phyloP scores from a whole-genome alignment of 768 basidiomycete genomes.

The Russula olivacea region DNA sequence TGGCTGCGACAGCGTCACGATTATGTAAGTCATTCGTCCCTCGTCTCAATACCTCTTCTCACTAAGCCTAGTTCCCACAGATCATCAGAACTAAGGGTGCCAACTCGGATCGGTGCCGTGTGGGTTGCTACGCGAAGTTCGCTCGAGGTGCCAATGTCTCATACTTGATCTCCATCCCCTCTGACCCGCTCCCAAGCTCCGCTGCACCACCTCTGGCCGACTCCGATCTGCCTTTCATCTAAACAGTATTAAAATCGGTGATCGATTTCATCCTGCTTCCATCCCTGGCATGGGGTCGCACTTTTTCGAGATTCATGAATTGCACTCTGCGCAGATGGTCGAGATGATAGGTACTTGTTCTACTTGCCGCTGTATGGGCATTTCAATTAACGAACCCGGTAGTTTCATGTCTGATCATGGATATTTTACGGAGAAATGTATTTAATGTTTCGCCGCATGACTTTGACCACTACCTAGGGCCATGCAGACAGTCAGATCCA shows the following conservation, averaged over 20 bases:
- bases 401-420: slow-evolving; percentile 24
- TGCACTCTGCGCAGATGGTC: slow-evolving; percentile 10
- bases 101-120: slow-evolving; percentile 17
- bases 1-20: slow-evolving; percentile 16
- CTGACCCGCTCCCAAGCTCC: slow-evolving; percentile 12
- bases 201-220: slow-evolving; percentile 2
- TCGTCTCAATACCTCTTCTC: background rate
- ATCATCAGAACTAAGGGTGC: slow-evolving; percentile 14
- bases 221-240: slow-evolving; percentile 18
- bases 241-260: slow-evolving; percentile 12
- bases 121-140: slow-evolving; percentile 21
- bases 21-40: slow-evolving; percentile 7
- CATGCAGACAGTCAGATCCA: slow-evolving; percentile 16
- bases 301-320: slow-evolving; percentile 8
- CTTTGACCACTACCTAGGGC: slow-evolving; percentile 21
- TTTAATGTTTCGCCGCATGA: slow-evolving; percentile 18
- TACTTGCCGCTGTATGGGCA: background rate
- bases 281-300: slow-evolving; percentile 14
- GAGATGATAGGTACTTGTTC: slow-evolving; percentile 22
- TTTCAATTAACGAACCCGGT: background rate
- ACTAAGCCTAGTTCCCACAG: background rate
- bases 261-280: slow-evolving; percentile 5
- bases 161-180: background rate
- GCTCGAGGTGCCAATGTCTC: slow-evolving; percentile 11
- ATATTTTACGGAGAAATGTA: slow-evolving; percentile 22